Base-by-base conservation (phyloP, 2,329 filamentous ascomycete genomes). In the Lecanicillium sp. region DNA sequence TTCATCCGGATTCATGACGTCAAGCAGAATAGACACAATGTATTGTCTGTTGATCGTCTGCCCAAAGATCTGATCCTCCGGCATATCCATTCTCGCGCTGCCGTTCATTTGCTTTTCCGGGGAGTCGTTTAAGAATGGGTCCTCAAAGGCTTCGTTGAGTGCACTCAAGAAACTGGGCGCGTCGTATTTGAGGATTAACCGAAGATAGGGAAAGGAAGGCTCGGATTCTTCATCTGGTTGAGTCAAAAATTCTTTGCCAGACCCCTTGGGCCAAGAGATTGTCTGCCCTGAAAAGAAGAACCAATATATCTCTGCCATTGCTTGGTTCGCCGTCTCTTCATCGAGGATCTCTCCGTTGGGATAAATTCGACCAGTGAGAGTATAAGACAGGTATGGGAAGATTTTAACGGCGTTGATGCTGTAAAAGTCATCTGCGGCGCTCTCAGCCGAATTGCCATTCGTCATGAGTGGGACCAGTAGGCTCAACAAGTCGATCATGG, bases 141-240 rank as follows among this genome's bases (percentile, higher is more conserved):
- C 90, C 57, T 98, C 92, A 50, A 98, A 98, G 1, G 90, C 92
- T 60, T 98, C 94, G 49, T 98, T 98, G 29, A 98, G 66, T 51
- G 90, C 87, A 57, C 89, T 97, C 64, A 98, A 74, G 50, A 97
- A 94, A 58, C 87, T 96, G 2, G 88, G 79, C 0, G 89, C 81
- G 58, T 97, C 88, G 49, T 94, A 95, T 45, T 85, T 81, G 33
- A 98, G 72, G 34, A 98, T 80, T 49, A 87, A 74, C 30, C 84
- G 78, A 13, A 98, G 71, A 53, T 94, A 90, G 1, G 87, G 84
- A 54, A 95, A 97, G 0, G 86, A 80, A 1, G 84, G 83, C 50
- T 90, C 81, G 4, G 74, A 62, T 2, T 67, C 64, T 36, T 70
- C 62, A 12, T 61, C 58, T 2, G 77, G 70, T 12, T 71, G 71